A percentile compares a stretch with the other conserved stretches of the same genome.
These are phyloP conservation scores for Mortierella sp. DNA, from an alignment of 371 early-diverging fungal species.

Conservation along the genomic window DNA sequence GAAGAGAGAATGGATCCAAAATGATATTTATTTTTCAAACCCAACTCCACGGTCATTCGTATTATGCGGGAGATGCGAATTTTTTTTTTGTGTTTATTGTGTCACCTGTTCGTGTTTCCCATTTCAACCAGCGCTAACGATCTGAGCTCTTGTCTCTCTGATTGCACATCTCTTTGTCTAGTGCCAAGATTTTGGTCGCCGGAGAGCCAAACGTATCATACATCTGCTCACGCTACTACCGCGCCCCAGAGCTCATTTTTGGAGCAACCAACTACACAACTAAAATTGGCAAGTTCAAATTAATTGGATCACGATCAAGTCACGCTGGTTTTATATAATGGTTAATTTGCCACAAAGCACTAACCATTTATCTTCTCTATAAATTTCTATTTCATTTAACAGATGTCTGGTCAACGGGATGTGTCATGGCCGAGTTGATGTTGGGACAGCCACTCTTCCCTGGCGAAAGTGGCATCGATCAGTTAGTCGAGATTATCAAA, in stretches of 20 bases:
- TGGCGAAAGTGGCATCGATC: conserved; percentile 99
- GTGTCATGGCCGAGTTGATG: conserved; percentile 99
- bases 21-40: conserved; percentile 18
- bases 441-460: conserved; percentile 97
- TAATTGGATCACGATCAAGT: background rate
- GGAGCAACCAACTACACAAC: conserved; percentile 96
- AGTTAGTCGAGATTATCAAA: conserved; percentile 99
- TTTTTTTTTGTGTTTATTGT: conserved; percentile 14
- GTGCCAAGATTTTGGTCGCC: conserved; percentile 8
- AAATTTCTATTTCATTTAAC: background rate
- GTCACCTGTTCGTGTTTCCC: conserved; percentile 20
- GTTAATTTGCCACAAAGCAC: background rate
- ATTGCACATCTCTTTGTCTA: background rate
- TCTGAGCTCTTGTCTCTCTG: background rate
- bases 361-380: background rate
- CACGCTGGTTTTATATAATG: background rate
- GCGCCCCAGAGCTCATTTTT: conserved; percentile 98
- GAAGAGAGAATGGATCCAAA: background rate
- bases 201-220: conserved; percentile 80
- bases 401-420: conserved; percentile 99
- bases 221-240: conserved; percentile 98
- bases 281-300: conserved; percentile 75
- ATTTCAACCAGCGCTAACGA: conserved; percentile 17
- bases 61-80: background rate
- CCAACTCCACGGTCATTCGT: conserved; percentile 10